Base-by-base conservation (phyloP, 805 yeast species). In the Metschnikowia borealis region DNA sequence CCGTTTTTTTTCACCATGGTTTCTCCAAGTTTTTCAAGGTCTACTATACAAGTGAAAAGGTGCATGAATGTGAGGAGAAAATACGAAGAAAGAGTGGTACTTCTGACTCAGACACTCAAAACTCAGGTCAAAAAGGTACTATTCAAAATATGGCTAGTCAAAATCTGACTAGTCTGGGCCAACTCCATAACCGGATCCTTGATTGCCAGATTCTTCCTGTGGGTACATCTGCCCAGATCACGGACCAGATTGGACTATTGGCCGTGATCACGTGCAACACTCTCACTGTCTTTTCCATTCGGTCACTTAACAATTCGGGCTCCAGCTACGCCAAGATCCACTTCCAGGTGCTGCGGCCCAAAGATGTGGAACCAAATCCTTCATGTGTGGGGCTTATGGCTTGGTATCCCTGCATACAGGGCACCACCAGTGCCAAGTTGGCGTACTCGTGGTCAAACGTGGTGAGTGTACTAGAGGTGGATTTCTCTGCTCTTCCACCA, bases 391-490 rank as follows among this genome's bases (percentile, higher is more conserved):
- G 39, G 15, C 29, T 37, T 37, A 59, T 83, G 7, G 65, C 78
- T 14, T 85, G 92, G 94, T 83, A 72, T 56, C 94, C 94, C 0
- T 64, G 71, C 47, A 64, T 69, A 54, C 39, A 39, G 18, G 13
- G 35, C 29, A 41, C 23, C 7, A 23, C 57, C 34, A 61, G 57
- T 57, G 60, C 89, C 0, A 67, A 75, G 51, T 63, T 88, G 38
- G 91, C 87, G 0, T 87, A 83, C 55, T 73, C 87, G 36, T 86
- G 89, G 86, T 72, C 80, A n/a, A 81, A 83, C 51, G 70, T 74
- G 6, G 58, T 87, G 47, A 80, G 83, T 0, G 59, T 88, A 1
- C 55, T 84, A 7, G 85, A 83, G 48, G 64, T 84, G 2, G 65
- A 62, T 17, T 63, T 71, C 47, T 71, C 70, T 11, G 62, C 66